These are phyloP conservation scores for Ceratocystis papillata DNA, from an alignment of 2,329 filamentous ascomycete genomes.

Conservation along the genomic window DNA sequence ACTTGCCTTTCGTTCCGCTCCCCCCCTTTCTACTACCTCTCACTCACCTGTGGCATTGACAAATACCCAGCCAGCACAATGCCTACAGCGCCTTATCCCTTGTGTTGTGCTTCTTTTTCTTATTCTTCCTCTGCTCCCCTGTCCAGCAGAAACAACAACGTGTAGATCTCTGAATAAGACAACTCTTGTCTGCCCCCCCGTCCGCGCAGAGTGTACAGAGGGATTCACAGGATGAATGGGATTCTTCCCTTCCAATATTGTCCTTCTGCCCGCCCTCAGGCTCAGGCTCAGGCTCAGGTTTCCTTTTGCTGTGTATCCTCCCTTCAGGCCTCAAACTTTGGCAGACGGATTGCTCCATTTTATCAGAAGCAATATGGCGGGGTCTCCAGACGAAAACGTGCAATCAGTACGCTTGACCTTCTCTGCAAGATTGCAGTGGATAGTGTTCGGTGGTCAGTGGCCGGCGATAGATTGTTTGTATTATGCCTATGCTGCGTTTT, in stretches of 20 bases:
- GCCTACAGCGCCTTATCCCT: background rate
- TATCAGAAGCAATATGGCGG: constrained; percentile 1
- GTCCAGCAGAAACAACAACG: background rate
- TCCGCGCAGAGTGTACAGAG: background rate
- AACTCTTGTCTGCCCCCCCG: background rate
- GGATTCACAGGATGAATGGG: constrained; percentile 6
- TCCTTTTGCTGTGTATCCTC: background rate
- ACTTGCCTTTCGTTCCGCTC: too few species aligned
- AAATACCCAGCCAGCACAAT: too few species aligned
- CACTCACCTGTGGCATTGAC: too few species aligned
- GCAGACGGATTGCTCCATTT: background rate
- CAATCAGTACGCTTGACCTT: background rate
- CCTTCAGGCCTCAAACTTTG: constrained; percentile 7
- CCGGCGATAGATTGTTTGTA: background rate
- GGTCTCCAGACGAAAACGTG: background rate
- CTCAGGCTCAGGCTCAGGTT: background rate
- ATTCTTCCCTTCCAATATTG: constrained; percentile 3
- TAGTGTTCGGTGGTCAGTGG: background rate
- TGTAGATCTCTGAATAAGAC: background rate
- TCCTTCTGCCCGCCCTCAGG: background rate
- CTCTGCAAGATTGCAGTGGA: background rate
- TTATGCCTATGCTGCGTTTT: too few species aligned
- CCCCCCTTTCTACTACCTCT: too few species aligned
- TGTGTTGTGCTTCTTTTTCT: background rate
- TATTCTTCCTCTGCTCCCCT: background rate